These are phyloP conservation scores for Metschnikowia reukaufii DNA, from an alignment of 805 yeast genomes.

Conservation along the genomic window DNA sequence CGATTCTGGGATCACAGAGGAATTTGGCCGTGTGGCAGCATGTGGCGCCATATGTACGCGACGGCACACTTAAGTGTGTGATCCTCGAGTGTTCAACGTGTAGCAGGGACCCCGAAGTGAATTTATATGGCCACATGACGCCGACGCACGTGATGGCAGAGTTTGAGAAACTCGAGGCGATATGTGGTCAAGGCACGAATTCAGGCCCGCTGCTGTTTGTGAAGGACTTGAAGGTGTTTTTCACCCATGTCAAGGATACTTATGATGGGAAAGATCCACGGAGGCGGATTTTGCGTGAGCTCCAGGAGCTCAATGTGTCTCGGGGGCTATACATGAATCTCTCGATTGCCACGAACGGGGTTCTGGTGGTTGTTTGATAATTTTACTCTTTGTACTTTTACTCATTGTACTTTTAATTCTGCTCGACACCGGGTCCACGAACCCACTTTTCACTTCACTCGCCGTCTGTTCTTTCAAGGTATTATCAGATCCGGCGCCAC, in stretches of 20 bases:
- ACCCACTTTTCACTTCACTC: too few relatives aligned
- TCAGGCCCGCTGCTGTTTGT: constrained; percentile 18
- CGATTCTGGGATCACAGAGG: constrained; percentile 36
- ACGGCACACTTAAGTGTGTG: constrained; percentile 49
- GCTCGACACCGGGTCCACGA: too few relatives aligned
- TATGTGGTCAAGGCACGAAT: constrained; percentile 6
- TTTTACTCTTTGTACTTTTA: not conserved
- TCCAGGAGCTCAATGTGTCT: constrained; percentile 39
- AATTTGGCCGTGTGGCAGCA: constrained; percentile 55
- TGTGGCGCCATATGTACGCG: constrained; percentile 47
- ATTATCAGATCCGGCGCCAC: too few relatives aligned
- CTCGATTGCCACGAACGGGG: constrained; percentile 57
- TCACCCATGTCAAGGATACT: constrained; percentile 43
- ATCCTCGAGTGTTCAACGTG: constrained; percentile 75
- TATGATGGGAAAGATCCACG: constrained; percentile 52
- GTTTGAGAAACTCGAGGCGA: constrained; percentile 31
- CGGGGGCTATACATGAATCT: constrained; percentile 45
- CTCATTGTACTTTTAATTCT: not conserved
- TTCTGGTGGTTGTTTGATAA: constrained; percentile 32
- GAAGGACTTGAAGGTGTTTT: constrained; percentile 46
- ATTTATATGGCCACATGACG: constrained; percentile 77
- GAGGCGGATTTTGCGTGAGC: constrained; percentile 47
- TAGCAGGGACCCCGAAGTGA: constrained; percentile 37
- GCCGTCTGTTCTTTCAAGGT: too few relatives aligned
- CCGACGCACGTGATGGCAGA: constrained; percentile 65